Conservation (phyloP, 768 basidiomycete species). For the Panus rudis region DNA sequence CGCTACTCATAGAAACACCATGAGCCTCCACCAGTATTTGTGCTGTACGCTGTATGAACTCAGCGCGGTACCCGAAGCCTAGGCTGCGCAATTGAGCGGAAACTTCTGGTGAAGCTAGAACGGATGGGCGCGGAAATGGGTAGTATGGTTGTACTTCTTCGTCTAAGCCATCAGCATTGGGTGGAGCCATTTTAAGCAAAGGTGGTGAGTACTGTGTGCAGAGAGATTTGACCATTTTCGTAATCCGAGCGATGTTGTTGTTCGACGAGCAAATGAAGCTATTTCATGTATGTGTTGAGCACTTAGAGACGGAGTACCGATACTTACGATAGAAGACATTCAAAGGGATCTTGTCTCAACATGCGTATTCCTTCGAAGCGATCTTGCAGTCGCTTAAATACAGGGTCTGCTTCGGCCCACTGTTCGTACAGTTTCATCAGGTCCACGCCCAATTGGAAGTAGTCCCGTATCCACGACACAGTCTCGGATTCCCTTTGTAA, state of each 20-base stretch:
- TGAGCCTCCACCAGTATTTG: constrained; percentile 64
- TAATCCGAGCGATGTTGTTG: constrained; percentile 93
- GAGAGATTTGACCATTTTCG: constrained; percentile 84
- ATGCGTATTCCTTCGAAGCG: constrained; percentile 81
- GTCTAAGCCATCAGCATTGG: constrained; percentile 10
- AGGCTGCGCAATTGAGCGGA: constrained; percentile 62
- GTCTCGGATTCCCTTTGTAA: constrained; percentile 55
- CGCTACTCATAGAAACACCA: constrained; percentile 15
- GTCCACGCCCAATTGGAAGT: constrained; percentile 83
- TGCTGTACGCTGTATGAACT: constrained; percentile 81
- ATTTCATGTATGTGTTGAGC: not conserved
- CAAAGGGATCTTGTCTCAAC: constrained; percentile 91
- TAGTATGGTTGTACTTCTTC: constrained; percentile 42
- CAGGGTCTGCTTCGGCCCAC: constrained; percentile 69
- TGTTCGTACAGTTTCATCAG: constrained; percentile 62
- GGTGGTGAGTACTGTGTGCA: constrained; percentile 70
- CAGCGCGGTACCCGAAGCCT: constrained; percentile 94
- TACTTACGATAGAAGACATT: constrained; percentile 87
- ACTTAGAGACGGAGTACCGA: not conserved
- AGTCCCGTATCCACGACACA: constrained; percentile 68
- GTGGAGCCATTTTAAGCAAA: constrained; percentile 43
- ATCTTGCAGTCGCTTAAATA: constrained; percentile 58
- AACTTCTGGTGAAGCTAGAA: constrained; percentile 52
- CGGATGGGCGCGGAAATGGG: constrained; percentile 78
- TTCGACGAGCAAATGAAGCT: constrained; percentile 98